Base-by-base conservation (phyloP, 495 filamentous ascomycete genomes). In the Trichoderma virens region DNA sequence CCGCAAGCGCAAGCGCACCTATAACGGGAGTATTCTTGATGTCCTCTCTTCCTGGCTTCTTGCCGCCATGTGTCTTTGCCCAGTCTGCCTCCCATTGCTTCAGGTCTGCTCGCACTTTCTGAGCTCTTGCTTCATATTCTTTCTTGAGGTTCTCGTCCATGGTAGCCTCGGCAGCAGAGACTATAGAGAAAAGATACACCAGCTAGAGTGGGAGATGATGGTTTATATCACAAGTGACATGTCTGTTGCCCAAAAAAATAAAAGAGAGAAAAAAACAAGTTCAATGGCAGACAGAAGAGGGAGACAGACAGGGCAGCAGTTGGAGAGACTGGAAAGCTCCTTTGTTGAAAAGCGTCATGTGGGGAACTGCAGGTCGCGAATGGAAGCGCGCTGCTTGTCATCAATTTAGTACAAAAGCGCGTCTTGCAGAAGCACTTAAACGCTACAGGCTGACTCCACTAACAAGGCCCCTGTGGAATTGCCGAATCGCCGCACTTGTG, bases 21-120 rank as follows among this genome's bases (percentile, higher is more conserved):
- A 97, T 96, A 3, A 83, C 84, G 9, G 85, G 85, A 68, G 92
- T 85, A 64, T 86, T 82, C 74, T 96, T 97, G 72, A 97, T 96
- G 74, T 97, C 92, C 16, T 88, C 85, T 41, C 91, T 87, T 23
- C 82, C 80, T 14, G 94, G 88, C 77, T 96, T 97, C 61, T 79
- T 82, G 18, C 92, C 92, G 13, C 75, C 80, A 70, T 96, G 83
- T 1, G 78, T 75, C 25, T 76, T 75, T 2, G 90, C 84, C 78
- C 94, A 97, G 6, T 82, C 76, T 68, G 83, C 85, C 74, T 98
- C 93, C 88, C 92, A 98, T 70, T 80, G 75, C 73, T 97, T 98
- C 34, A 98, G 76, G 66, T 96, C 90, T 11, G 79, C 77, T 4
- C 91, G 87, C 27, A 97, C 74, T 56, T 76, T 65, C 56, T 78